Percentiles rank a stretch among this genome's conserved stretches.
phyloP scores from a whole-genome alignment of 2,329 filamentous ascomycete genomes.

The Nothophoma quercina region DNA sequence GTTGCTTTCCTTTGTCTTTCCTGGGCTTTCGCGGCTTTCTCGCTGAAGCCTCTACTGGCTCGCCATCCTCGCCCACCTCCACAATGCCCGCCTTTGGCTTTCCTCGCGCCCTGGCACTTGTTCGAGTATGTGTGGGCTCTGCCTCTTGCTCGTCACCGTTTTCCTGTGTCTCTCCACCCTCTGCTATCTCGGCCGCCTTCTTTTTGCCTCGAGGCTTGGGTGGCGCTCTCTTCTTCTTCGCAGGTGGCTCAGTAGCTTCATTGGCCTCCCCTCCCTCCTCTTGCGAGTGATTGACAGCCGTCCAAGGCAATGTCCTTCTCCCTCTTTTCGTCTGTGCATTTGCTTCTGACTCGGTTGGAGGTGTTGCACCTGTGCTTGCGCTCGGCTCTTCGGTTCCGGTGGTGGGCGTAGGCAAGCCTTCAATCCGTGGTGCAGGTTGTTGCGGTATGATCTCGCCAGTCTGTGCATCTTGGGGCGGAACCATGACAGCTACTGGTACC shows the following conservation, averaged over 20 bases:
- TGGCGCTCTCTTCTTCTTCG: conserved; percentile 23
- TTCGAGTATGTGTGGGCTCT: conserved; percentile 18
- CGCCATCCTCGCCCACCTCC: conserved; percentile 21
- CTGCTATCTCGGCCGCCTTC: conserved; percentile 1
- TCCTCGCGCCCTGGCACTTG: conserved; percentile 26
- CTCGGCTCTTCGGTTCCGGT: not conserved
- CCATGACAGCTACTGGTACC: conserved; percentile 12
- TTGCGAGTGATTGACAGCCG: conserved; percentile 38
- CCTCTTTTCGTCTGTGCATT: conserved; percentile 15
- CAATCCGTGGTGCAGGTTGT: not conserved
- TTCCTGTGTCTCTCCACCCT: conserved; percentile 9
- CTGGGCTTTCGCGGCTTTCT: conserved; percentile 43
- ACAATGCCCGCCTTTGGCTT: conserved; percentile 25
- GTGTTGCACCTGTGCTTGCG: not conserved
- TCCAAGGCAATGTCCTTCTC: conserved; percentile 32
- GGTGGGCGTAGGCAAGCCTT: not conserved
- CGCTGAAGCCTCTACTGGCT: conserved; percentile 15
- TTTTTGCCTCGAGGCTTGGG: conserved; percentile 22
- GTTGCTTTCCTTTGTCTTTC: conserved; percentile 31
- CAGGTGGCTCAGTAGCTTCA: conserved; percentile 8
- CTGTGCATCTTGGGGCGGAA: conserved; percentile 1
- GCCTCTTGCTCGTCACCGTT: conserved; percentile 23
- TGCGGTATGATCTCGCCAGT: not conserved
- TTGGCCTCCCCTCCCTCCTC: conserved; percentile 21
- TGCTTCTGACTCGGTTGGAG: conserved; percentile 2